Conservation (phyloP, 352 stramenopile genomes). For the Pythium sukuiense region DNA sequence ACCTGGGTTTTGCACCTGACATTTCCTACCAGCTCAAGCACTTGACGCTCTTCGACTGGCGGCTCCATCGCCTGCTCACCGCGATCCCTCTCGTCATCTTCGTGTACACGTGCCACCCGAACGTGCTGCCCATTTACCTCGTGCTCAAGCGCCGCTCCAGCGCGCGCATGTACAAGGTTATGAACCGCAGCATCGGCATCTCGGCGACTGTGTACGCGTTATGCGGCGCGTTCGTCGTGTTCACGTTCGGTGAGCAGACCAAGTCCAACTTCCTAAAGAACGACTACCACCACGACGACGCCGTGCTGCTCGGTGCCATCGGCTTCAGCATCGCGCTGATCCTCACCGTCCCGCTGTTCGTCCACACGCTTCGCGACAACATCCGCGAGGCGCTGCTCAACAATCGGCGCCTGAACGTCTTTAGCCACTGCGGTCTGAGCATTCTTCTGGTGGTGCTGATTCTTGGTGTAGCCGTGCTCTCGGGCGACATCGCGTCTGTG, state of each 20-base stretch:
- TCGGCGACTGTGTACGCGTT: slow-evolving; percentile 75
- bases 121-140: slow-evolving; percentile 88
- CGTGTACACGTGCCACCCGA: slow-evolving; percentile 87
- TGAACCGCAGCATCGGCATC: slow-evolving; percentile 82
- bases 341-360: slow-evolving; percentile 80
- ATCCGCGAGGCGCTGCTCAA: slow-evolving; percentile 65
- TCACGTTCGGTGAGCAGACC: slow-evolving; percentile 81
- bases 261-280: slow-evolving; percentile 88
- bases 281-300: slow-evolving; percentile 75
- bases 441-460: slow-evolving; percentile 48
- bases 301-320: slow-evolving; percentile 65
- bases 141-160: slow-evolving; percentile 85
- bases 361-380: slow-evolving; percentile 85
- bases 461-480: slow-evolving; percentile 64
- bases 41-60: slow-evolving; percentile 73
- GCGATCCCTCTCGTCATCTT: slow-evolving; percentile 86
- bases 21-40: slow-evolving; percentile 78
- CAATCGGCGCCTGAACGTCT: slow-evolving; percentile 48
- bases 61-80: slow-evolving; percentile 56
- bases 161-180: slow-evolving; percentile 87
- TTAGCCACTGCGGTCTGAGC: slow-evolving; percentile 55
- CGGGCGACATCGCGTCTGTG: slow-evolving; percentile 81
- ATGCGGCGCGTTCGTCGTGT: slow-evolving; percentile 78
- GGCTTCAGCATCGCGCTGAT: slow-evolving; percentile 85
- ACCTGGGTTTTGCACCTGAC: slow-evolving; percentile 53